Percentiles rank a stretch among this genome's conserved stretches.
Evolutionary conservation across 257 asterid genomes (phyloP).

Genomic region (Lavandula angustifolia): DNA sequence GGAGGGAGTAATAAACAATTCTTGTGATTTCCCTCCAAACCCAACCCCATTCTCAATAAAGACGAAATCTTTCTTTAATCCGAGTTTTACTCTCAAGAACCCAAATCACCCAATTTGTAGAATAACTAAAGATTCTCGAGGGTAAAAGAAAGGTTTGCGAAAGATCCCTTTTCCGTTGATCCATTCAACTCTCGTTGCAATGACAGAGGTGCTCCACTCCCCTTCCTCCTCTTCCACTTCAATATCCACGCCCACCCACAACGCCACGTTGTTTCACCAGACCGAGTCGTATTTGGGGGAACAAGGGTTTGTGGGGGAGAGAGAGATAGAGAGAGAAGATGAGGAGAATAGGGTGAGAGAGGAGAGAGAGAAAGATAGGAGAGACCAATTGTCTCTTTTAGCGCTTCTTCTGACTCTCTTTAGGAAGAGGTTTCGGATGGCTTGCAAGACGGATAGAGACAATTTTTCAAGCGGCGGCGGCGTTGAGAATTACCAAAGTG

Average conservation of each 20-base stretch:
- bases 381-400: conserved; percentile 75
- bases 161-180: conserved; percentile 40
- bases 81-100: not conserved
- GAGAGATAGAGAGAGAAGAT: conserved; percentile 36
- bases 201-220: conserved; percentile 98
- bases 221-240: conserved; percentile 83
- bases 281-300: conserved; percentile 46
- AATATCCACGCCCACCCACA: conserved; percentile 70
- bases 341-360: conserved; percentile 52
- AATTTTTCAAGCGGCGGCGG: conserved; percentile 34
- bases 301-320: conserved; percentile 39
- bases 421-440: conserved; percentile 82
- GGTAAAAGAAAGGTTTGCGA: not conserved
- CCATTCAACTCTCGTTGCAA: conserved; percentile 44
- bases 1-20: not conserved
- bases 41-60: conserved; percentile 25
- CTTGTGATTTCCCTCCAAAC: conserved; percentile 37
- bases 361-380: conserved; percentile 65
- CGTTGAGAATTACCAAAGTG: not conserved
- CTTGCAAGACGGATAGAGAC: conserved; percentile 66
- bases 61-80: conserved; percentile 27
- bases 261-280: conserved; percentile 64
- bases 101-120: conserved; percentile 31
- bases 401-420: conserved; percentile 80
- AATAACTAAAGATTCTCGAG: conserved; percentile 30